Evolutionary conservation across 2,329 filamentous ascomycete genomes (phyloP), one percentile per base, ranked within the genome.

Genomic region (Fonsecaea nubica): DNA sequence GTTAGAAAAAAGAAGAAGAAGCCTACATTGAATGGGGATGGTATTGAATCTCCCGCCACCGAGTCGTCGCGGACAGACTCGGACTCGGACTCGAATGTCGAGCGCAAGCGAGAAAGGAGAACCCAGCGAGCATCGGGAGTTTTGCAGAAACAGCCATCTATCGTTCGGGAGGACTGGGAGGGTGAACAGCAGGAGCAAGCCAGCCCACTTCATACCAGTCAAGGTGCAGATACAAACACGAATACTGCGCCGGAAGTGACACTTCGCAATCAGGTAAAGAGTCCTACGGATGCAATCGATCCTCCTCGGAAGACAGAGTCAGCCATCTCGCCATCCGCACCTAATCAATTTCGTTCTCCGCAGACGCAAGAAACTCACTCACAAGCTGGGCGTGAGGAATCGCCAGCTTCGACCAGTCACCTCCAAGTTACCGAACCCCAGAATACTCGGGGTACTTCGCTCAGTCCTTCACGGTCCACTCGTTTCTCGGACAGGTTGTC

Each of bases 401-500:
- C 57, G 5, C 52, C 59, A 33, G 58, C 33, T 25, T 32, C 62
- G 5, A 32, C 42, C 18, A 58, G 25, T 18, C 66, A 52, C 57
- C 65, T 66, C 33, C 61, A 69, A 52, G 60, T 67, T 2, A 42
- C 59, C 15, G 58, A 67, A 35, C 64, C 58, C n/a, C 60, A 52
- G 15, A 36, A 53, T 25, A 33, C 30, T 15, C 45, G 78, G 57
- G 77, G 79, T 10, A 74, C 78, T 3, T 82, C 79, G 13, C 74
- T 82, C 60, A 87, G 84, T 68, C 86, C 86, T 10, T 81, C 81
- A 10, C 81, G 86, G 64, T 84, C 82, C 55, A 83, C 87, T 12
- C 85, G 84, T 54, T 89, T 89, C 70, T 85, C 85, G 0, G 76
- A 80, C 25, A 80, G 82, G 53, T 79, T 86, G 2, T 76, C 77